phyloP scores from a whole-genome alignment of 495 filamentous ascomycete genomes.

The Beverwykella pulmonaria region DNA sequence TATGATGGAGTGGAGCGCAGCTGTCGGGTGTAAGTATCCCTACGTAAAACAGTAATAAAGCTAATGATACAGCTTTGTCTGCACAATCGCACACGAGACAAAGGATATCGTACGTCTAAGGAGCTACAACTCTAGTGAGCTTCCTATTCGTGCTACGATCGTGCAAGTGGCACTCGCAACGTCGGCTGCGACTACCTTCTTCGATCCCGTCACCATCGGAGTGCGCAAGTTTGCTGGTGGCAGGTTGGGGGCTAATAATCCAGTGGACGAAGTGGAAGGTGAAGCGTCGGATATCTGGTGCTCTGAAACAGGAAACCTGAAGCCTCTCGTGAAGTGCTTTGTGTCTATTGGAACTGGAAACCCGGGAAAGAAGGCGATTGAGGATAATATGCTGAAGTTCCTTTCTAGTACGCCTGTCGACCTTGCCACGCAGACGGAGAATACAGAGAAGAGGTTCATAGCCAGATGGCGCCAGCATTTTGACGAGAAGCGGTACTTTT shows the following conservation, averaged over 20 bases:
- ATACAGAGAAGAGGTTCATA: constrained; percentile 16
- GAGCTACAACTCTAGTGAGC: constrained; percentile 42
- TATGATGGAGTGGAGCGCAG: constrained; percentile 31
- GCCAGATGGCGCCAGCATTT: not conserved
- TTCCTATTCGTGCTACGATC: constrained; percentile 23
- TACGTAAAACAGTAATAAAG: too few species aligned
- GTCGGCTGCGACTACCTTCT: constrained; percentile 37
- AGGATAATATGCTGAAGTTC: constrained; percentile 14
- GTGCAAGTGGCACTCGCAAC: constrained; percentile 35
- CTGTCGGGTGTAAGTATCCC: constrained; percentile 36
- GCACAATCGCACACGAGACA: constrained; percentile 41
- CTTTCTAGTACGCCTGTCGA: constrained; percentile 13
- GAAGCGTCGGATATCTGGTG: constrained; percentile 39
- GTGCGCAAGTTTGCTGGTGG: constrained; percentile 45
- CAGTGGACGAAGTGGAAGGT: constrained; percentile 38
- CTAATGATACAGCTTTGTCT: constrained; percentile 56
- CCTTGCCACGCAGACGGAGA: constrained; percentile 20
- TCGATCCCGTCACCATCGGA: constrained; percentile 45
- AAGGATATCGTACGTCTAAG: constrained; percentile 43
- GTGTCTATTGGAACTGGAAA: constrained; percentile 40
- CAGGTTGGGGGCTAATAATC: constrained; percentile 38
- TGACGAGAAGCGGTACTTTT: constrained; percentile 23
- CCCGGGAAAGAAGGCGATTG: constrained; percentile 4
- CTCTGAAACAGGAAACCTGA: constrained; percentile 41
- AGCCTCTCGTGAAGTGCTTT: constrained; percentile 47